phyloP scores from a whole-genome alignment of 2,329 filamentous ascomycete species.

The Botrytis porri region DNA sequence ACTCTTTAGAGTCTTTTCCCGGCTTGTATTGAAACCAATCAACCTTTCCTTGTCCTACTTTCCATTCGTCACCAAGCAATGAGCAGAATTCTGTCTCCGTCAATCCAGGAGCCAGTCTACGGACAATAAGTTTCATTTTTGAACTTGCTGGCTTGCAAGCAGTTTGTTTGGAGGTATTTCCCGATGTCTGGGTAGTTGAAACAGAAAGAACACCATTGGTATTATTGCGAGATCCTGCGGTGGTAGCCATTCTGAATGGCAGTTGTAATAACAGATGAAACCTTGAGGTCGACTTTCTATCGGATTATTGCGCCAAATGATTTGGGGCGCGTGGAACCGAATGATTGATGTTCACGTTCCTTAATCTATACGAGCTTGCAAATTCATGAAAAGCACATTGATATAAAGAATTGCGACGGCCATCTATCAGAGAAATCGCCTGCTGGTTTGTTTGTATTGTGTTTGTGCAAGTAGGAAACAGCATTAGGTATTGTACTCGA shows the following conservation, averaged over 20 bases:
- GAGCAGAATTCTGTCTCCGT: slow-evolving; percentile 73
- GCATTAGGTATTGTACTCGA: not conserved
- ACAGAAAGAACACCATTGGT: slow-evolving; percentile 54
- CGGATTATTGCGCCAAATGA: not conserved
- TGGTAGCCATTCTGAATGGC: slow-evolving; percentile 20
- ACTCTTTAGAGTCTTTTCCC: slow-evolving; percentile 84
- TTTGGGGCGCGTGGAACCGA: not conserved
- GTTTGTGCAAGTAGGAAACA: not conserved
- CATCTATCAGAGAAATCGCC: not conserved
- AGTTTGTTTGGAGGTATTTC: slow-evolving; percentile 42
- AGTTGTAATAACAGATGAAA: not conserved
- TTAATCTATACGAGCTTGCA: too few species aligned
- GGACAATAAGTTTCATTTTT: slow-evolving; percentile 79
- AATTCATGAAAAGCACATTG: not conserved
- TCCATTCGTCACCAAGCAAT: slow-evolving; percentile 78
- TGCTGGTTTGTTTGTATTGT: not conserved
- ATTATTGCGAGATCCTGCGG: slow-evolving; percentile 37
- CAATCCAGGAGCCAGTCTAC: slow-evolving; percentile 81
- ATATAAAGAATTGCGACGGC: not conserved
- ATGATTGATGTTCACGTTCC: not conserved
- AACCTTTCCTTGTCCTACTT: slow-evolving; percentile 71
- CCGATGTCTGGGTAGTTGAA: slow-evolving; percentile 45
- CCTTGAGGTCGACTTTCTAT: slow-evolving; percentile 15
- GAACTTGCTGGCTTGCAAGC: slow-evolving; percentile 46
- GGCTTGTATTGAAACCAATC: slow-evolving; percentile 76